Evolutionary conservation across 192 early-diverging fungal genomes (phyloP), one percentile per base, ranked within the genome.

Genomic region (Podila horticola): DNA sequence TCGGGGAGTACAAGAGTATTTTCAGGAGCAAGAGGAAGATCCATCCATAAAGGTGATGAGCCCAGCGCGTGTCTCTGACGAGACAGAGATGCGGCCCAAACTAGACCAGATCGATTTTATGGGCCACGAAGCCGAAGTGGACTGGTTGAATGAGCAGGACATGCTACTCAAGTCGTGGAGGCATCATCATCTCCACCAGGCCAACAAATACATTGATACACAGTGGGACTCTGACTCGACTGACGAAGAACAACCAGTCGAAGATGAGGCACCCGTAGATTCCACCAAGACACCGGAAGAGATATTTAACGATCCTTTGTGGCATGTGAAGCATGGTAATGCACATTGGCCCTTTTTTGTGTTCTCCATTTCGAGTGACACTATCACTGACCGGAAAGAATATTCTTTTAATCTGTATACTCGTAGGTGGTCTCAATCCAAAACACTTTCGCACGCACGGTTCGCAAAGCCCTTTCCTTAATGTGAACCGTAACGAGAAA

Each of bases 61-160:
- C 8, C 20, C 4, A 6, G 52, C 24, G n/a, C 8, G 9, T 24
- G 52, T 11, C 52, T 55, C 52, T 55, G 52, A 55, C 20, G n/a
- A 24, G 6, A 8, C 52, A 2, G 24, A 55, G 24, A 10, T 26
- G 6, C 48, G 30, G 38, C 57, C 66, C 4, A 64, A 58, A 48
- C 20, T 57, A 31, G 77, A 81, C 59, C 62, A 81, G 34, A 69
- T 71, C 24, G 77, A 73, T 22, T 20, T 81, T 9, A 30, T 81
- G 59, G 62, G 66, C 4, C 52, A 72, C 45, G 76, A 81, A 36
- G 69, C 76, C 2, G 64, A 81, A 22, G 4, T 79, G 0, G 69
- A 79, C 15, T 79, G 75, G 75, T 33, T 71, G n/a, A 20, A 79
- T 9, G 69, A 79, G 20, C 68, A 71, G 33, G 74, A 70, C 10